Evolutionary conservation across 306 rosid genomes (phyloP), one percentile per base, ranked within the genome.

Genomic region (Lupinus albus): DNA sequence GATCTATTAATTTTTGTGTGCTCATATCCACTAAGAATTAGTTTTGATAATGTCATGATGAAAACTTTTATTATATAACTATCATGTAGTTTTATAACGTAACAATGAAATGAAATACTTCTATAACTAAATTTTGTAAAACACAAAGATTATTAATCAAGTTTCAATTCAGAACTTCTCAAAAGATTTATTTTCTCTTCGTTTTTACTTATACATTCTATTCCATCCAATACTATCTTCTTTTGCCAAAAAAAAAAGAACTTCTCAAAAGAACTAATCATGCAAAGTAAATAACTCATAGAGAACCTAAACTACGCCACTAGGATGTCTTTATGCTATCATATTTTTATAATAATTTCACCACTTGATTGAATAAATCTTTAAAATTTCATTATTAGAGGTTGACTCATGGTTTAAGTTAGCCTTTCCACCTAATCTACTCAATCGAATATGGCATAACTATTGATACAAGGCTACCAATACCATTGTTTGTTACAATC

Each of bases 381-480:
- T 39, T n/a, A n/a, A n/a, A n/a, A 39, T 39, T 8, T 53, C 17
- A 17, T 56, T 61, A 73, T 32, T 44, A 58, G 60, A 13, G 48
- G 44, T 68, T 60, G 75, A 61, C 70, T 75, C 59, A 49, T 68
- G 75, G 68, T 47, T 64, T 57, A 63, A 58, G 76, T 70, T 39
- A 70, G 42, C n/a, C 48, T 64, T 64, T 70, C 64, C 41, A 70
- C 73, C 80, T 36, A 79, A 72, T 78, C 78, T 60, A 72, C 71
- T 51, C 5, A 58, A 62, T 30, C 73, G 16, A 64, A 41, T 25
- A 64, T 45, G 50, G 63, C 72, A 58, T 57, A 67, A 71, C 48
- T 25, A 71, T 70, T 64, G 41, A 63, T 55, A 58, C 54, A 28
- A 41, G 28, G 28, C 71, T 42, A 47, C 57, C 63, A 48, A 68